Evolutionary conservation across 805 yeast species (phyloP).

Genomic region (Brettanomyces custersianus): DNA sequence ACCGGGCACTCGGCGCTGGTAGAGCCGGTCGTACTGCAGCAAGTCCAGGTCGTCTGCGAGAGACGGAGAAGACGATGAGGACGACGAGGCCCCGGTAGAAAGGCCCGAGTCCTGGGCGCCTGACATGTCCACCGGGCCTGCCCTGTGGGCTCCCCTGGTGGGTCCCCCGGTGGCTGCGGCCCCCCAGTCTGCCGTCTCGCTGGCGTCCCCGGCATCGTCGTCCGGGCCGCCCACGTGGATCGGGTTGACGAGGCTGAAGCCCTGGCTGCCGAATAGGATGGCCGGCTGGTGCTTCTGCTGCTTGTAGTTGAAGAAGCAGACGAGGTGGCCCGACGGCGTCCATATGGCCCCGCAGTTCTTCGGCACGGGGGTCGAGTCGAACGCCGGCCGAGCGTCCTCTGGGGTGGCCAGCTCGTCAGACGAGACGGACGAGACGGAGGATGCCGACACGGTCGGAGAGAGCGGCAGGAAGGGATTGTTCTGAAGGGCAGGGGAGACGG

Average conservation of each 20-base stretch:
- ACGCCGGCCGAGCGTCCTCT: conserved; percentile 22
- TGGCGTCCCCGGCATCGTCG: background rate
- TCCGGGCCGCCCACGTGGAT: background rate
- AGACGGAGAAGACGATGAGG: conserved; percentile 42
- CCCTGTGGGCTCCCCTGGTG: background rate
- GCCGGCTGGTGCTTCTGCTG: conserved; percentile 31
- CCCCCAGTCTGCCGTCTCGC: too few relatives aligned
- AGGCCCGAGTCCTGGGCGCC: conserved; percentile 17
- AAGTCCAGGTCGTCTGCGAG: conserved; percentile 63
- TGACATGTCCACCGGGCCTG: background rate
- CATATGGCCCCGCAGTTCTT: conserved; percentile 91
- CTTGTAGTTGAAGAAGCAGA: conserved; percentile 71
- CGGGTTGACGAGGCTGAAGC: conserved; percentile 30
- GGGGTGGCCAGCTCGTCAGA: conserved; percentile 19
- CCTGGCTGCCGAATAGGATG: conserved; percentile 46
- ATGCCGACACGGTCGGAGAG: background rate
- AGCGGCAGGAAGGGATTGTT: background rate
- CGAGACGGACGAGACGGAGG: conserved; percentile 4
- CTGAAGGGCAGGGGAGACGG: too few relatives aligned
- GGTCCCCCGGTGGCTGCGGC: background rate
- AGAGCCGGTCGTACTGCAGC: conserved; percentile 44
- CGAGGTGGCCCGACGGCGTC: conserved; percentile 69
- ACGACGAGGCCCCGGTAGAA: conserved; percentile 20
- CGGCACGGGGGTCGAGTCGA: conserved; percentile 84
- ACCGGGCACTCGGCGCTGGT: conserved; percentile 41